Percentiles rank a stretch among this genome's conserved stretches.
phyloP scores from a whole-genome alignment of 441 rosid species.

The Syzygium syzygioides region DNA sequence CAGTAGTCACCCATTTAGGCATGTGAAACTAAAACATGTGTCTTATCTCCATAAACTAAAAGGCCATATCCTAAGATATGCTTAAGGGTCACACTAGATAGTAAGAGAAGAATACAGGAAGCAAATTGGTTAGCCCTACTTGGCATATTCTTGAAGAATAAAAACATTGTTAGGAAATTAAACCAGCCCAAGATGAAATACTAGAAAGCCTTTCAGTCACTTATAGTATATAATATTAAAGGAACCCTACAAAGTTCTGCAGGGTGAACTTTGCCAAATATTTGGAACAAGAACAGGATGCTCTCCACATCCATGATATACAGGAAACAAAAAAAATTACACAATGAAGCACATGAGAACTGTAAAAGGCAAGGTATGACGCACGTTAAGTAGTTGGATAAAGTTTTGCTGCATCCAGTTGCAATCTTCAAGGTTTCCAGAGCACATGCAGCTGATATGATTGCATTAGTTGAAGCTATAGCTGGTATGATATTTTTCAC shows the following conservation, averaged over 20 bases:
- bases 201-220: background rate
- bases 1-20: background rate
- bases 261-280: background rate
- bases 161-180: background rate
- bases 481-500: constrained; percentile 97
- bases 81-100: background rate
- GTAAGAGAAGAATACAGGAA: background rate
- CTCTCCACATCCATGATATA: background rate
- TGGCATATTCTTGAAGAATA: background rate
- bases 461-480: constrained; percentile 94
- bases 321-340: background rate
- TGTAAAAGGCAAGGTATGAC: constrained; percentile 12
- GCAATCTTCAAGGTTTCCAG: constrained; percentile 91
- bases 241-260: background rate
- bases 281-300: background rate
- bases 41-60: background rate
- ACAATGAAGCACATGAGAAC: background rate
- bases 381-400: constrained; percentile 76
- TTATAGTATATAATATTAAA: background rate
- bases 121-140: background rate
- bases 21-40: background rate
- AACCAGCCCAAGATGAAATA: background rate
- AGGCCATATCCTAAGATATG: background rate
- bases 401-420: constrained; percentile 92
- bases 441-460: constrained; percentile 83